Percentiles rank a stretch among this genome's conserved stretches.
These are phyloP conservation scores for Emmonsiellopsis sp. DNA, from an alignment of 2,329 filamentous ascomycete genomes.

Conservation along the genomic window DNA sequence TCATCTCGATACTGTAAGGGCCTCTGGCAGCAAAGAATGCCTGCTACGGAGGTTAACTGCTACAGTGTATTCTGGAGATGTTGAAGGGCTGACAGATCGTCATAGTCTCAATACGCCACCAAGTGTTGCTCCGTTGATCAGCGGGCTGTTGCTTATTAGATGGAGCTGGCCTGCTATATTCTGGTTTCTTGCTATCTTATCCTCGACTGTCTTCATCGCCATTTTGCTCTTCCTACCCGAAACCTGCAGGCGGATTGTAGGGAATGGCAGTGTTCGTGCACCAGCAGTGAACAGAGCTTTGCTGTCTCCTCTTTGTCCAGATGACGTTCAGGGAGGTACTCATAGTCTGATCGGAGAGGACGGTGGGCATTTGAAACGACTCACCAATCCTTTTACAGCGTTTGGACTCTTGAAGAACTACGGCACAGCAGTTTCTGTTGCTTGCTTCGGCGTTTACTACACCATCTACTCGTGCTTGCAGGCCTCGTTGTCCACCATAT, in stretches of 20 bases:
- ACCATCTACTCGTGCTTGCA: neutral
- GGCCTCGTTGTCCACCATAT: neutral
- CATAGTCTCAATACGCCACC: conserved; percentile 8
- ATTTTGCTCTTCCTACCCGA: conserved; percentile 21
- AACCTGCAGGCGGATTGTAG: conserved; percentile 25
- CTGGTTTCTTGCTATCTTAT: conserved; percentile 23
- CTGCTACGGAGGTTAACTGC: no score
- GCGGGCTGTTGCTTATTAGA: conserved; percentile 18
- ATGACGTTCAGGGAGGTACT: no score
- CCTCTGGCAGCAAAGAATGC: no score
- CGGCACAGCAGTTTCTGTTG: neutral
- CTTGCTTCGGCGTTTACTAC: neutral
- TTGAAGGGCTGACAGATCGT: neutral
- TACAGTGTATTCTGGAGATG: no score
- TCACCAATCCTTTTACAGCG: neutral
- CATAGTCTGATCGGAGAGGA: neutral
- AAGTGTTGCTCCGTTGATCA: conserved; percentile 23
- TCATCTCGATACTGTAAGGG: conserved; percentile 18
- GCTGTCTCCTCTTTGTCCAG: conserved; percentile 1
- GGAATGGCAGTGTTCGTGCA: conserved; percentile 19
- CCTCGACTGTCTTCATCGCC: conserved; percentile 13
- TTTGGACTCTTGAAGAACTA: neutral
- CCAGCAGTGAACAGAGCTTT: conserved; percentile 9
- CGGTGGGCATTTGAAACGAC: neutral
- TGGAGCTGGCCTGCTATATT: conserved; percentile 23